Evolutionary conservation across 2,329 filamentous ascomycete genomes (phyloP).

Genomic region (Aspergillus fijiensis): DNA sequence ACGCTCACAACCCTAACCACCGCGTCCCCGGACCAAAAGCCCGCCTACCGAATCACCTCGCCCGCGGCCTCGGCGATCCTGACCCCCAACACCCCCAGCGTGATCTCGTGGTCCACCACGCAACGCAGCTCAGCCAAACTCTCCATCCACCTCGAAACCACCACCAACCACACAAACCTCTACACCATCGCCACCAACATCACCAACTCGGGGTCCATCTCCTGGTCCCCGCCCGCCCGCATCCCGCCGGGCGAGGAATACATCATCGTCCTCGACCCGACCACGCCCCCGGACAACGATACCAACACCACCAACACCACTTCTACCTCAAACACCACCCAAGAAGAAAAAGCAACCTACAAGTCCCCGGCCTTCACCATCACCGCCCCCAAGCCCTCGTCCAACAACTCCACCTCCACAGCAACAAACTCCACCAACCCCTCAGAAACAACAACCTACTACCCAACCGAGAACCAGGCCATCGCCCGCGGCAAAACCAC

Average conservation of each 20-base stretch:
- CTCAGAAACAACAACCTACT: neutral
- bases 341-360: neutral
- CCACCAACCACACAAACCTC: neutral
- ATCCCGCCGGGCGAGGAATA: neutral
- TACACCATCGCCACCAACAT: slow-evolving; percentile 7
- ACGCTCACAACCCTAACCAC: neutral
- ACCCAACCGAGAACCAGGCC: neutral
- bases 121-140: neutral
- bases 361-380: neutral
- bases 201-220: slow-evolving; percentile 3
- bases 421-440: neutral
- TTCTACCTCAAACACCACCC: neutral
- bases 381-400: neutral
- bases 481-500: neutral
- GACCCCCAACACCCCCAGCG: neutral
- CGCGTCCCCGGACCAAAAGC: neutral
- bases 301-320: neutral
- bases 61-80: neutral
- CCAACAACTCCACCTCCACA: neutral
- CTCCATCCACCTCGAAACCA: slow-evolving; percentile 2
- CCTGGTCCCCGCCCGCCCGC: neutral
- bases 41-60: neutral
- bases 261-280: neutral
- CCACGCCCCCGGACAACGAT: neutral
- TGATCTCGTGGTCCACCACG: neutral